Percentiles rank a stretch among this genome's conserved stretches.
These are phyloP conservation scores for Ustilago loliicola DNA, from an alignment of 1,284 basidiomycete species.

Conservation along the genomic window DNA sequence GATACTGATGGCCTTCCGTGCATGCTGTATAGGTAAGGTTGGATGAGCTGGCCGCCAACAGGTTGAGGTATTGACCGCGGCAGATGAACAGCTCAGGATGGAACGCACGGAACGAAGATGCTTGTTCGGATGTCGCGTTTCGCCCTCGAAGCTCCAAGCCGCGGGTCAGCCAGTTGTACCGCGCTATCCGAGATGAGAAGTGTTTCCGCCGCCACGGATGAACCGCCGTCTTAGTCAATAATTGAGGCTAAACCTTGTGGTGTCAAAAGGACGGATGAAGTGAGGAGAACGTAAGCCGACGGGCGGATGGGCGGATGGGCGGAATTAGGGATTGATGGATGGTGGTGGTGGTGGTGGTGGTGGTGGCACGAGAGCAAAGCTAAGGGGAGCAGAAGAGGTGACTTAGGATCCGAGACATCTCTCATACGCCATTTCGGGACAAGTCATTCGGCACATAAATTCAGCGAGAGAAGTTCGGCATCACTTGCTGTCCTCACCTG, in stretches of 20 bases:
- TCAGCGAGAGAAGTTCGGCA: neutral
- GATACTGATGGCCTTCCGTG: neutral
- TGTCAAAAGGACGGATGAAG: neutral
- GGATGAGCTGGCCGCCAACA: no score
- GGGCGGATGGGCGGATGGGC: neutral
- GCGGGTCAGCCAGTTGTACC: neutral
- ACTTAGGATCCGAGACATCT: neutral
- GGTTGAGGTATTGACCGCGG: neutral
- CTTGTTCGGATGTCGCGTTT: neutral
- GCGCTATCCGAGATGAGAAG: neutral
- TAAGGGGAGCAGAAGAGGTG: neutral
- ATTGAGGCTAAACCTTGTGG: neutral
- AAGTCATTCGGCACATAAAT: conserved; percentile 1
- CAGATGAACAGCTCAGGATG: neutral
- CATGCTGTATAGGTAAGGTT: neutral
- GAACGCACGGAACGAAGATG: neutral
- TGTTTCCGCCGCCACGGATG: neutral
- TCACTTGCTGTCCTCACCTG: neutral
- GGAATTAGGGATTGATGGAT: neutral
- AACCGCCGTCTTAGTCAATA: neutral
- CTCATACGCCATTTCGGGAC: neutral
- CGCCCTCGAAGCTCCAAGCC: neutral
- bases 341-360: neutral
- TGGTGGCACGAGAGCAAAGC: neutral
- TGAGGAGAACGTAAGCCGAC: neutral